Evolutionary conservation across 352 stramenopile species (phyloP), one percentile per base, ranked within the genome.

Genomic region (Blastocystis sp.): DNA sequence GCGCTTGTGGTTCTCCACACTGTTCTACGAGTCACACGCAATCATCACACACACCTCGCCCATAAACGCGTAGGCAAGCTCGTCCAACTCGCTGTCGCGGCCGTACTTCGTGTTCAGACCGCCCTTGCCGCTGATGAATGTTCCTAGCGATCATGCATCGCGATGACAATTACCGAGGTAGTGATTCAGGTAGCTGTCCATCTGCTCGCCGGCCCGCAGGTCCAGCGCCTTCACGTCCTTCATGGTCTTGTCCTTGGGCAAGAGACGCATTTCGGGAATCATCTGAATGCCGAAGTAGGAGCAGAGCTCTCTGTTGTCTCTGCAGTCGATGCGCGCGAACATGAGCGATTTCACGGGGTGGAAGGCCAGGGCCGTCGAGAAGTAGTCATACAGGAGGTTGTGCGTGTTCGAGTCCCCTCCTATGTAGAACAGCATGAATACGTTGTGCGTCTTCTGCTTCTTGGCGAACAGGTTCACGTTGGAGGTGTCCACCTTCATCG

Each of bases 31-130:
- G 28, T 64, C 11, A 11, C 43, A n/a, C 43, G 4, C 9, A 40
- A 7, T 42, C 34, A 24, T 59, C 43, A 24, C 28, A 40, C 21
- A 34, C n/a, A 81, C 71, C 71, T 63, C 7, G 21, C 40, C 48
- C 71, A 81, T 81, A 42, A 68, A 81, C 19, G 4, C 9, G 21
- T 81, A 54, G 10, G 71, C 71, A 11, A 81, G 54, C 19, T 10
- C 19, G 59, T 81, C 71, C 48, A 81, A 38, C 54, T 54, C 48
- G 9, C 10, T 19, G 19, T 81, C 71, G 28, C 71, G 71, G 3
- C 71, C 71, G 43, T 81, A 81, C 14, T 63, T 54, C 45, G 64
- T 19, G 43, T 81, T 81, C 45, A 81, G 45, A 17, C 71, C 71
- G 52, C 71, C 71, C 21, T 21, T 24, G 38, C n/a, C 7, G n/a